A percentile compares a stretch with the other conserved stretches of the same genome.
These are phyloP conservation scores for Phytophthora foliorum DNA, from an alignment of 352 stramenopile species.

Conservation along the genomic window DNA sequence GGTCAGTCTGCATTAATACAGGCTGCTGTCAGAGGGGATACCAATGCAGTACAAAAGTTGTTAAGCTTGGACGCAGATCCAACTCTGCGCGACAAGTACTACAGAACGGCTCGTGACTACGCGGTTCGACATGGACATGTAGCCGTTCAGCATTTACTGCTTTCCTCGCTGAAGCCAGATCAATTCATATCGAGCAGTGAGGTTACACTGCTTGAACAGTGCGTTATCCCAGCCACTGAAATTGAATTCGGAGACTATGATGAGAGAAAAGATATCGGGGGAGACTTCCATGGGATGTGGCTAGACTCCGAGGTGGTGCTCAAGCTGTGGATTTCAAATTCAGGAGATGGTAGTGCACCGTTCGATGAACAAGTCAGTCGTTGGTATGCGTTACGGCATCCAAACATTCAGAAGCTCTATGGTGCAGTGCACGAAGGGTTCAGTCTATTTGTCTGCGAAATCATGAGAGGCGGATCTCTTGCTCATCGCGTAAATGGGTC, in stretches of 20 bases:
- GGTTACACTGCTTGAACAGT: too few relatives aligned
- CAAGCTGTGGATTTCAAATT: conserved; percentile 8
- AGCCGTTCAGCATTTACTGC: too few relatives aligned
- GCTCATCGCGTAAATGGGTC: neutral
- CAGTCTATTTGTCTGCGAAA: conserved; percentile 18
- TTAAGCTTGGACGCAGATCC: too few relatives aligned
- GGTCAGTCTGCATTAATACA: neutral
- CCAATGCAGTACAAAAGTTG: too few relatives aligned
- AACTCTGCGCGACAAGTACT: too few relatives aligned
- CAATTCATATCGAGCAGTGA: too few relatives aligned
- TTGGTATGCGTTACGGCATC: conserved; percentile 20
- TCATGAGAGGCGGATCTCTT: conserved; percentile 8
- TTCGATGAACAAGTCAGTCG: conserved; percentile 10
- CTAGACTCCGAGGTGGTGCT: conserved; percentile 21
- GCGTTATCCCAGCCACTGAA: conserved; percentile 17
- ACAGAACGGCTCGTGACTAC: too few relatives aligned
- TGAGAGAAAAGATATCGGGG: neutral
- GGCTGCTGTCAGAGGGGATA: too few relatives aligned
- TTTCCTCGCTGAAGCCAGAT: too few relatives aligned
- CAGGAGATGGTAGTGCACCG: neutral
- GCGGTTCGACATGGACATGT: too few relatives aligned
- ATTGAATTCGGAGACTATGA: conserved; percentile 17
- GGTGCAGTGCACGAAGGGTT: conserved; percentile 11
- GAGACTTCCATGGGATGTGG: conserved; percentile 17
- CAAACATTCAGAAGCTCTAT: conserved; percentile 21